Conservation (phyloP, 441 rosid species). For the Metrosideros polymorpha region DNA sequence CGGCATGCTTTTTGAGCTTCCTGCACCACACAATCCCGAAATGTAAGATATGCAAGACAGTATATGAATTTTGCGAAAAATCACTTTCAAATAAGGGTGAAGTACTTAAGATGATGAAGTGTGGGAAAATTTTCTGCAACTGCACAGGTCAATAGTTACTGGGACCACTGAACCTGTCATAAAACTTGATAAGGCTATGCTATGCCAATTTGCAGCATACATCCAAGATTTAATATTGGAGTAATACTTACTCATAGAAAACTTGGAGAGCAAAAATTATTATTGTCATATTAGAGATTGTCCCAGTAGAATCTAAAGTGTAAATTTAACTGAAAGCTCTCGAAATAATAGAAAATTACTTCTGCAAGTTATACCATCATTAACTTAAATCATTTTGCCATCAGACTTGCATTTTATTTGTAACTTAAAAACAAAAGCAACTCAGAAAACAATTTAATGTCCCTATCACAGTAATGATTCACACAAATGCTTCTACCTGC, state of each 20-base stretch:
- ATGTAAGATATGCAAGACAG: not conserved
- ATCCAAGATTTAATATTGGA: not conserved
- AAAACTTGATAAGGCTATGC: not conserved
- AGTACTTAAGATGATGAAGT: not conserved
- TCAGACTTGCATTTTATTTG: not conserved
- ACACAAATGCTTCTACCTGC: not conserved
- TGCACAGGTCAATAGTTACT: not conserved
- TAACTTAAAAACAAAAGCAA: not conserved
- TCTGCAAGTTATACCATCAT: not conserved
- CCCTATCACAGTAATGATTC: not conserved
- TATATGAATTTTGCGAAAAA: not conserved
- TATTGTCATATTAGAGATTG: not conserved
- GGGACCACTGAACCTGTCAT: not conserved
- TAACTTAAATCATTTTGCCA: not conserved
- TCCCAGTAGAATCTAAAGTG: not conserved
- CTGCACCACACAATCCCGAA: conserved; percentile 18
- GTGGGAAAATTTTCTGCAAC: not conserved
- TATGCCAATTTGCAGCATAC: not conserved
- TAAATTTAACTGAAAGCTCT: not conserved
- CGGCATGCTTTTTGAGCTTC: conserved; percentile 77
- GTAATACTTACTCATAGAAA: not conserved
- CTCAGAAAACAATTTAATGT: not conserved
- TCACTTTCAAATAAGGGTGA: not conserved
- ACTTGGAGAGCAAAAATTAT: not conserved
- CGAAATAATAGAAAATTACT: not conserved